Evolutionary conservation across 257 asterid genomes (phyloP).

Genomic region (Fraxinus cuspidata): DNA sequence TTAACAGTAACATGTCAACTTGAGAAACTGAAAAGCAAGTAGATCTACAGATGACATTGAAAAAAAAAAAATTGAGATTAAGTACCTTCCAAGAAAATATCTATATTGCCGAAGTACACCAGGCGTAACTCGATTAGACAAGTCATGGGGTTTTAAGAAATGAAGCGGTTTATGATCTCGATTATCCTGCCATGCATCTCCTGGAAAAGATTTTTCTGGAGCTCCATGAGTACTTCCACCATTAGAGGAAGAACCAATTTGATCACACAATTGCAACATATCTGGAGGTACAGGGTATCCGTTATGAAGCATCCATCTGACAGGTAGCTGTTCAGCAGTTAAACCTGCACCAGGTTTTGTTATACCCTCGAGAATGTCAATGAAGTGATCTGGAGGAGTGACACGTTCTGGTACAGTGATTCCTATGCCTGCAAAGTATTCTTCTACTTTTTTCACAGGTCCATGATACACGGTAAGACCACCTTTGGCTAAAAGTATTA

Average conservation of each 20-base stretch:
- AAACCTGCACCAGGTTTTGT: conserved; percentile 60
- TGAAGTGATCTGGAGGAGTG: conserved; percentile 91
- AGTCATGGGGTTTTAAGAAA: conserved; percentile 47
- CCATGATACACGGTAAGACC: conserved; percentile 91
- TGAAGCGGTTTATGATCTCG: conserved; percentile 44
- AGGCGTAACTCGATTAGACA: conserved; percentile 68
- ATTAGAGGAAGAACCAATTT: conserved; percentile 67
- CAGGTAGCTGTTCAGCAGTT: conserved; percentile 81
- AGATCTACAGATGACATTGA: not conserved
- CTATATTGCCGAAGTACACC: conserved; percentile 68
- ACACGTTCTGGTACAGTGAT: conserved; percentile 78
- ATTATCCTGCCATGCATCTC: conserved; percentile 40
- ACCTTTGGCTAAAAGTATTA: conserved; percentile 92
- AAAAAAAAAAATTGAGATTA: conserved; percentile 17
- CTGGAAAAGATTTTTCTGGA: conserved; percentile 40
- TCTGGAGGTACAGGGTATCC: conserved; percentile 94
- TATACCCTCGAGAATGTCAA: conserved; percentile 91
- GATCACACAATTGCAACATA: conserved; percentile 80
- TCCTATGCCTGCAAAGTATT: conserved; percentile 73
- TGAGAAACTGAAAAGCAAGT: conserved; percentile 7
- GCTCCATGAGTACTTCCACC: conserved; percentile 38
- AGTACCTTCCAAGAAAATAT: conserved; percentile 90
- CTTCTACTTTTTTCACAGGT: conserved; percentile 89
- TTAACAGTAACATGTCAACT: not conserved
- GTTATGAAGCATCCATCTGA: conserved; percentile 98